phyloP scores from a whole-genome alignment of 2,329 filamentous ascomycete genomes.

The Fusarium piperis region DNA sequence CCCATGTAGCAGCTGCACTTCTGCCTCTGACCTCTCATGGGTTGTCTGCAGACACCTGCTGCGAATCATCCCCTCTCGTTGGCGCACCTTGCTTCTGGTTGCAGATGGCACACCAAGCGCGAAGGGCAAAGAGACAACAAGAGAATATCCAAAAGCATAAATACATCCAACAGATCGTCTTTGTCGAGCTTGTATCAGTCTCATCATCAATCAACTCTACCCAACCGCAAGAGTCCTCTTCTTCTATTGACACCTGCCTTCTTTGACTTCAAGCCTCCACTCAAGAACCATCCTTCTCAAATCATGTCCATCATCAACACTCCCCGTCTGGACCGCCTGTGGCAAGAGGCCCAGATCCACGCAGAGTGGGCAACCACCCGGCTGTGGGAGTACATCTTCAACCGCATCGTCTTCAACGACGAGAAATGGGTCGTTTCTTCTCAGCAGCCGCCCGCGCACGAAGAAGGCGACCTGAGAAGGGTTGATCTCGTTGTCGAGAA shows the following conservation, averaged over 20 bases:
- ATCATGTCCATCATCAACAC: slow-evolving; percentile 1
- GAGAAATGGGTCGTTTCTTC: not conserved
- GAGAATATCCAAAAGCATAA: not conserved
- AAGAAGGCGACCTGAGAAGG: not conserved
- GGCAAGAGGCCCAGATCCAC: not conserved
- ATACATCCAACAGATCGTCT: not conserved
- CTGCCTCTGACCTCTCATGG: not conserved
- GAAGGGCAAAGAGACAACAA: not conserved
- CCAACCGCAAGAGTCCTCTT: not conserved
- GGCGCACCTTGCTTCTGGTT: not conserved
- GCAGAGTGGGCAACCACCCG: not conserved
- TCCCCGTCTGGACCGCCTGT: not conserved
- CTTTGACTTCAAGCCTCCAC: not conserved
- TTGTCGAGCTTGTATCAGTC: not conserved
- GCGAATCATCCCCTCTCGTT: not conserved
- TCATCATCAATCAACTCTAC: not conserved
- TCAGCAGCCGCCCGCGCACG: not conserved
- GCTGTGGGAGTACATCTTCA: slow-evolving; percentile 1
- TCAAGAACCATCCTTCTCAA: not conserved
- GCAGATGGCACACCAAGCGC: not conserved
- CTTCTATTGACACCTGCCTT: not conserved
- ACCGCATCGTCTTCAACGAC: not conserved
- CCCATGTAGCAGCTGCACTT: not conserved
- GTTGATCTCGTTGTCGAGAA: not conserved
- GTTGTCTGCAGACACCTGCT: not conserved